phyloP scores from a whole-genome alignment of 176 grass and related monocot species.

The Triticum turgidum region DNA sequence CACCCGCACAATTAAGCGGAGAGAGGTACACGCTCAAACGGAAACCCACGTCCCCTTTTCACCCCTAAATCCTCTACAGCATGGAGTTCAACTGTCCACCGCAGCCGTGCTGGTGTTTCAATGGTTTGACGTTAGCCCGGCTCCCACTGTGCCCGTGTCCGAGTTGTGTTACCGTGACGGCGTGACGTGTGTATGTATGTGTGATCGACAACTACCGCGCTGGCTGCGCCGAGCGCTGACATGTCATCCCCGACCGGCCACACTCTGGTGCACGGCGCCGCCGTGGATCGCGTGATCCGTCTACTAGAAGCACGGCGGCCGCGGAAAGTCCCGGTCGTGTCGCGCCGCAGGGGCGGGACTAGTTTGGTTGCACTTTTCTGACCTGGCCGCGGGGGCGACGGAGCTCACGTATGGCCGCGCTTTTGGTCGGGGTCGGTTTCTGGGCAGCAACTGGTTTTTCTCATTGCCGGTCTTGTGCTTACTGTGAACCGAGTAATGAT shows the following conservation, averaged over 20 bases:
- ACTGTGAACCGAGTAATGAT: neutral
- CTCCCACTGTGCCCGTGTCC: too few relatives aligned
- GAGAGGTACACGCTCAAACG: too few relatives aligned
- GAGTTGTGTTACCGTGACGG: too few relatives aligned
- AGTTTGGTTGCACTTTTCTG: neutral
- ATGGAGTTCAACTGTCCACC: too few relatives aligned
- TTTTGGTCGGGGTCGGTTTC: neutral
- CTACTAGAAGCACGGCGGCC: neutral
- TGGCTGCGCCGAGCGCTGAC: neutral
- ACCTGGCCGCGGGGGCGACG: neutral
- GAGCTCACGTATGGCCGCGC: neutral
- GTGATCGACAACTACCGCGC: neutral
- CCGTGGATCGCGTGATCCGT: neutral
- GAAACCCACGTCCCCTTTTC: too few relatives aligned
- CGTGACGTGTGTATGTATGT: too few relatives aligned
- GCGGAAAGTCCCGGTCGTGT: neutral
- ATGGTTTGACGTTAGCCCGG: too few relatives aligned
- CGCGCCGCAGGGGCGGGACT: constrained; percentile 17
- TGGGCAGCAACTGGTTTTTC: neutral
- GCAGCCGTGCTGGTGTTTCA: too few relatives aligned
- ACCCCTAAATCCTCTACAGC: too few relatives aligned
- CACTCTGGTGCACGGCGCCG: neutral
- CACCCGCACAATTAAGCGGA: too few relatives aligned
- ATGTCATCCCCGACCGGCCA: neutral
- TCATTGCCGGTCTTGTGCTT: neutral